A percentile compares a stretch with the other conserved stretches of the same genome.
Conservation (phyloP, 768 basidiomycete species). For the Lactarius indigo region DNA sequence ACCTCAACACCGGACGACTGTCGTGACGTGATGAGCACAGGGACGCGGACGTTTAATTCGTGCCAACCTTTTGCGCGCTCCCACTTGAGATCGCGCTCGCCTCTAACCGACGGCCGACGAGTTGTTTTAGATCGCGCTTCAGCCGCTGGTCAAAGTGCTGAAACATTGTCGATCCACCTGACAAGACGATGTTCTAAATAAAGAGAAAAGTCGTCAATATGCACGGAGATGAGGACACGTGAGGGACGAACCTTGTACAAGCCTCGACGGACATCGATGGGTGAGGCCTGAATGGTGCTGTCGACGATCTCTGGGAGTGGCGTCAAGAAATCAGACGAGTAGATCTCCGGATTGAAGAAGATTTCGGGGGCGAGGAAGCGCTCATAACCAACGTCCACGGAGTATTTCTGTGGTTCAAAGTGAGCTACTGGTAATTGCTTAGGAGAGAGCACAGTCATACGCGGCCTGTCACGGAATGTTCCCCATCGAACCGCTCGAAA, state of each 20-base stretch:
- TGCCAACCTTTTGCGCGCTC: constrained; percentile 64
- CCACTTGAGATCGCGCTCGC: constrained; percentile 72
- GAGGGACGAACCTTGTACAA: constrained; percentile 77
- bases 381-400: constrained; percentile 94
- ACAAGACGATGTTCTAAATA: constrained; percentile 88
- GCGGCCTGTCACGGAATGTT: constrained; percentile 88
- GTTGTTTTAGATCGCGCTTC: constrained; percentile 90
- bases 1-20: constrained; percentile 97
- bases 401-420: constrained; percentile 67
- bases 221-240: background rate
- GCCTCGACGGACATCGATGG: constrained; percentile 95
- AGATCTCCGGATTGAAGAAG: constrained; percentile 99
- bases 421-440: constrained; percentile 4
- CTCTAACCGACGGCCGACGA: constrained; percentile 89
- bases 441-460: constrained; percentile 41
- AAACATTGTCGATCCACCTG: constrained; percentile 99
- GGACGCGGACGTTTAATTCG: background rate
- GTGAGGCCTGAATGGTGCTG: constrained; percentile 90
- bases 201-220: background rate
- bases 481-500: constrained; percentile 91
- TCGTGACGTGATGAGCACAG: background rate
- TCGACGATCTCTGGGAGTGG: constrained; percentile 96
- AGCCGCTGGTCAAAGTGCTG: constrained; percentile 96
- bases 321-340: constrained; percentile 95
- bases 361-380: constrained; percentile 99